phyloP scores from a whole-genome alignment of 2,329 filamentous ascomycete genomes.

The Sporothrix inflata region DNA sequence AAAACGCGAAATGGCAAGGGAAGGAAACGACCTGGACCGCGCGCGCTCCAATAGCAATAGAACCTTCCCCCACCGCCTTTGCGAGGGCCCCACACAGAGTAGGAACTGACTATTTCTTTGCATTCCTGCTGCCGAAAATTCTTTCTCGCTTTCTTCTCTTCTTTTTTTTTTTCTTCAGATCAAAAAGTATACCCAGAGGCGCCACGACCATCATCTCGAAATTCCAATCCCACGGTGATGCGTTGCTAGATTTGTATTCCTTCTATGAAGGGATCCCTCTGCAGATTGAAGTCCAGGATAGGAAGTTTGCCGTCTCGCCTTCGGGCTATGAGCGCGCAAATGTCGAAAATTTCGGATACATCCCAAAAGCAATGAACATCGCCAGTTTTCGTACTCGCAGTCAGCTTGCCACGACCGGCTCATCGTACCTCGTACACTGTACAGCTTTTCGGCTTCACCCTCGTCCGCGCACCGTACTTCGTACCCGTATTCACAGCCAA shows the following conservation, averaged over 20 bases:
- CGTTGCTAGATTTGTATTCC: constrained; percentile 57
- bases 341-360: constrained; percentile 65
- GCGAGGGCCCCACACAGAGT: not conserved
- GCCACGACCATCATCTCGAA: constrained; percentile 65
- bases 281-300: constrained; percentile 65
- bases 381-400: not conserved
- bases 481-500: not conserved
- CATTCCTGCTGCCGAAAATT: constrained; percentile 27
- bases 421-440: not conserved
- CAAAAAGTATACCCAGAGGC: constrained; percentile 64
- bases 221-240: constrained; percentile 57
- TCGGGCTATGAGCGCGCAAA: constrained; percentile 53
- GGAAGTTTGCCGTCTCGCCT: constrained; percentile 61
- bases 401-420: not conserved
- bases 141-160: constrained; percentile 38
- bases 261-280: constrained; percentile 44
- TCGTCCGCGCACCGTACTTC: not conserved
- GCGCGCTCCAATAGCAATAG: not conserved
- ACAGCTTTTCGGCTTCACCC: not conserved
- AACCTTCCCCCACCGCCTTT: constrained; percentile 19
- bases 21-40: not conserved
- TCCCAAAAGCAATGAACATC: constrained; percentile 36
- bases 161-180: constrained; percentile 56
- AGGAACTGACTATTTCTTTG: constrained; percentile 20
- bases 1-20: not conserved